These are phyloP conservation scores for Cercospora sojina DNA, from an alignment of 2,329 filamentous ascomycete species.

Conservation along the genomic window DNA sequence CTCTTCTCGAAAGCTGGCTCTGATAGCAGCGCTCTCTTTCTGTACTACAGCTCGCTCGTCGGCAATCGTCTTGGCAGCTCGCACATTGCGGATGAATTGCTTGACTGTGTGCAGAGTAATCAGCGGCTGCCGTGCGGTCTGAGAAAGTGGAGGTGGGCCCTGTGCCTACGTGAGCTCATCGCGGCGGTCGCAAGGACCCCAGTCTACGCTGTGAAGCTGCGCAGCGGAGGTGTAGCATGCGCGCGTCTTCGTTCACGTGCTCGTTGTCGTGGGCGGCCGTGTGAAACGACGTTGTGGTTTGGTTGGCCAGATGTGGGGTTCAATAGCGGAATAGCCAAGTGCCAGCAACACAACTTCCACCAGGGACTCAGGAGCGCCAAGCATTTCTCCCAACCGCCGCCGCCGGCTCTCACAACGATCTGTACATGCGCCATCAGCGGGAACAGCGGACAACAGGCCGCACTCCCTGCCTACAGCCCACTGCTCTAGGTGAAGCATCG, in stretches of 20 bases:
- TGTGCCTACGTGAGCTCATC: constrained; percentile 16
- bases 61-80: constrained; percentile 96
- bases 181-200: constrained; percentile 14
- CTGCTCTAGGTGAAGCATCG: not conserved
- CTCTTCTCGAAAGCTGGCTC: constrained; percentile 96
- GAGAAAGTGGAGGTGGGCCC: not conserved
- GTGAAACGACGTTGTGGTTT: not conserved
- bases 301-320: not conserved
- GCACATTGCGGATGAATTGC: constrained; percentile 99
- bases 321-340: constrained; percentile 5
- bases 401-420: not conserved
- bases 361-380: not conserved
- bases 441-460: not conserved
- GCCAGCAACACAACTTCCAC: not conserved
- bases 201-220: not conserved
- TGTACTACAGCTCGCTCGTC: constrained; percentile 98
- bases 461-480: not conserved
- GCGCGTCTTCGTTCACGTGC: not conserved
- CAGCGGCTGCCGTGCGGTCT: not conserved
- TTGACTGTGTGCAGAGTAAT: constrained; percentile 66
- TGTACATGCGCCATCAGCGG: not conserved
- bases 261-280: not conserved
- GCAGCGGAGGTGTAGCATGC: not conserved
- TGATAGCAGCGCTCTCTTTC: constrained; percentile 96
- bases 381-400: not conserved